Base-by-base conservation (phyloP, 352 stramenopile genomes). In the Blastocystis sp. region DNA sequence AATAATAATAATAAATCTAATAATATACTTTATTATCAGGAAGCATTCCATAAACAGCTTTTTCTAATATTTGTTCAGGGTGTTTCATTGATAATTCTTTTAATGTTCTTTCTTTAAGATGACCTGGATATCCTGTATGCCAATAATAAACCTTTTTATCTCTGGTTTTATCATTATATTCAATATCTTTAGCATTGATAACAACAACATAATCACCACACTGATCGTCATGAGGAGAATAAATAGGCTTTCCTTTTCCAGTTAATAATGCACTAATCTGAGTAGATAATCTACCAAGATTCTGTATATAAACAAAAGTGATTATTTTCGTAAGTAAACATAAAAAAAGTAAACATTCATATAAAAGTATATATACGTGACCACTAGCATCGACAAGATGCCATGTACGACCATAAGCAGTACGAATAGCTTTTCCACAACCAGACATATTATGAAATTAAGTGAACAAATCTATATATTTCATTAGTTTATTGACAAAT, bases 121-220 rank as follows among this genome's bases (percentile, higher is more conserved):
- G 39, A 52, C 52, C 52, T 16, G 52, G 52, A 39, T 42, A 62
- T 41, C 52, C 52, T 13, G 52, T 62, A 18, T 62, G 32, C 52
- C 52, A 62, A 36, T 27, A 28, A 40, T 62, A 62, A 24, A 62
- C 52, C 41, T 62, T 62, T 42, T 62, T 62, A 54, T 62, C 52
- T 30, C 54, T 54, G 39, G 52, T 62, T 33, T 62, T 62, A 25
- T 62, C 54, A 33, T 39, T 54, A 13, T 62, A 62, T 25, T 41
- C 35, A 6, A 62, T 62, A 40, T 62, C 52, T 23, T 27, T 10
- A 6, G 52, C 52, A 52, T 62, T 62, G 5, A 62, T 34, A 33
- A 62, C 52, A 33, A 62, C 52, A 4, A 62, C 52, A 37, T 62
- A 62, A 28, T 62, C 52, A 19, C 52, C 52, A 32, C 52, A 62